Conservation (phyloP, 371 early-diverging fungal genomes). For the Mortierella sp. region DNA sequence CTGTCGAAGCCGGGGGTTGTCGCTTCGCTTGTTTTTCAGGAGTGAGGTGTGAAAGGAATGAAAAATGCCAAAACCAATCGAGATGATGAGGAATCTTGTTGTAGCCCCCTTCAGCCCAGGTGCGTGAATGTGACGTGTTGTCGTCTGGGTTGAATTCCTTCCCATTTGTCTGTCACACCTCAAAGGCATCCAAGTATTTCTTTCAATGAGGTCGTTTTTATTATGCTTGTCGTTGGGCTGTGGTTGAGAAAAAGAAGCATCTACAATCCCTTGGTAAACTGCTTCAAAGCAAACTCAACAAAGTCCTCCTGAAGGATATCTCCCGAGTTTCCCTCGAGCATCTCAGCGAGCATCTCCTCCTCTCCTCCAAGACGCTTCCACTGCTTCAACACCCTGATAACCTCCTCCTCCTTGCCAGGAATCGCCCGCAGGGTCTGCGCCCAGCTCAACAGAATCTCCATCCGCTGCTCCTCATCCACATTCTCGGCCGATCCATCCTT, state of each 20-base stretch:
- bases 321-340: slow-evolving; percentile 38
- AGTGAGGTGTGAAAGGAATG: background rate
- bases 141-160: background rate
- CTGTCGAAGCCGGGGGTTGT: background rate
- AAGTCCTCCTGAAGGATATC: slow-evolving; percentile 53
- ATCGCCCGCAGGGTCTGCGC: slow-evolving; percentile 48
- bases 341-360: slow-evolving; percentile 40
- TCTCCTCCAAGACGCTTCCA: slow-evolving; percentile 53
- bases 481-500: slow-evolving; percentile 34
- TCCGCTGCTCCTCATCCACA: slow-evolving; percentile 51
- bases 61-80: slow-evolving; percentile 1
- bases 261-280: slow-evolving; percentile 27
- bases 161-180: background rate
- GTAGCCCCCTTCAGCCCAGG: background rate
- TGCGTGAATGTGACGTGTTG: slow-evolving; percentile 18
- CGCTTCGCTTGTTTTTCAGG: background rate
- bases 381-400: slow-evolving; percentile 49
- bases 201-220: background rate
- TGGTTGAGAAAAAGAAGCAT: background rate
- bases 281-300: slow-evolving; percentile 51
- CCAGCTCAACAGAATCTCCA: slow-evolving; percentile 52
- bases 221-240: background rate
- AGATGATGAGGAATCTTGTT: slow-evolving; percentile 16
- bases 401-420: slow-evolving; percentile 53
- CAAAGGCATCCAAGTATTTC: background rate